phyloP scores from a whole-genome alignment of 495 filamentous ascomycete species.

The Amorphotheca resinae region DNA sequence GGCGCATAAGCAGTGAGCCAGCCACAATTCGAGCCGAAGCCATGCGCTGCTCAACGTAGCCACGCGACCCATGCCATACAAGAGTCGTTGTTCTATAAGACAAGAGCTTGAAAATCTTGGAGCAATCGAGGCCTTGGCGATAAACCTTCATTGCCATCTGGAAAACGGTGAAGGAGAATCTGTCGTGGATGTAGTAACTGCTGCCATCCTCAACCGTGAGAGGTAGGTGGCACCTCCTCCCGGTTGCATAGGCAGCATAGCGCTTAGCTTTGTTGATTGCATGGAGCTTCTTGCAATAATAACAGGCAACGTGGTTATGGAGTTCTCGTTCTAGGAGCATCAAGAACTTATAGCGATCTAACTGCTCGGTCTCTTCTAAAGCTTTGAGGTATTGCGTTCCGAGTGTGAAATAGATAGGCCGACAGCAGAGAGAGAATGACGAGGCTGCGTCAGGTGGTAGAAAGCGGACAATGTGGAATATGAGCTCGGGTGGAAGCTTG shows the following conservation, averaged over 20 bases:
- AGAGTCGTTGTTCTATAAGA: background rate
- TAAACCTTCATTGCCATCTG: constrained; percentile 10
- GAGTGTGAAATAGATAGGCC: constrained; percentile 3
- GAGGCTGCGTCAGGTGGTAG: constrained; percentile 4
- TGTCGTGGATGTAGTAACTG: background rate
- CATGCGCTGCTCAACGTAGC: background rate
- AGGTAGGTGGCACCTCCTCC: no score
- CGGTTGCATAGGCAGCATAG: no score
- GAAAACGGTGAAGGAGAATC: constrained; percentile 1
- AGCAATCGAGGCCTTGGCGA: constrained; percentile 3
- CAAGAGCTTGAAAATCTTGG: constrained; percentile 1
- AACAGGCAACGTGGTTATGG: constrained; percentile 6
- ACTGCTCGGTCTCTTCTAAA: constrained; percentile 1
- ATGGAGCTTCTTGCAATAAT: constrained; percentile 8
- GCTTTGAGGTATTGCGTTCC: constrained; percentile 1
- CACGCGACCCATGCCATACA: background rate
- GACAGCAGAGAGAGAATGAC: constrained; percentile 6
- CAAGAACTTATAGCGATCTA: background rate
- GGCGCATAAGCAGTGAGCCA: background rate
- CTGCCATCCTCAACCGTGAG: no score
- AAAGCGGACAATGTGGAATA: constrained; percentile 1
- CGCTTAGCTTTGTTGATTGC: constrained; percentile 6
- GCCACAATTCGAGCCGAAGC: background rate
- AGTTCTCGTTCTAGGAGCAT: constrained; percentile 8
- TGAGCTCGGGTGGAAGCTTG: constrained; percentile 24